Base-by-base conservation (phyloP, 164 flowering plant species). In the Kalanchoe fedtschenkoi region DNA sequence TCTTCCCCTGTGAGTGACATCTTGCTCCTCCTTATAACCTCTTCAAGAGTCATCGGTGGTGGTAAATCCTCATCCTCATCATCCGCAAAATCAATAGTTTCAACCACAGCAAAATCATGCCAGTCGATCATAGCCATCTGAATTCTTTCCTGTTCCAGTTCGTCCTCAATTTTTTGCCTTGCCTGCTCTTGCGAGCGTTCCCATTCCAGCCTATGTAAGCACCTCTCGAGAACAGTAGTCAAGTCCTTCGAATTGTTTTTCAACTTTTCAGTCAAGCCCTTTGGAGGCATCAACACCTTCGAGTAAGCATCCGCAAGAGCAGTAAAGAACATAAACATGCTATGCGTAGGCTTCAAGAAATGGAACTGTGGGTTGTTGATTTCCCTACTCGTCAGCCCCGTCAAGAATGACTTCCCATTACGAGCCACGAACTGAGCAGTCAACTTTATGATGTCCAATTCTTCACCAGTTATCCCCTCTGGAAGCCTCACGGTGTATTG, bases 51-150 rank as follows among this genome's bases (percentile, higher is more conserved):
- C 97, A 95, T 95, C 5, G 99, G 99, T 21, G 85, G 82, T 0
- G 99, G 99, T 65, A 95, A 75, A 30, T 87, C 96, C 55, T 95
- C 96, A 75, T 95, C 99, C 74, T 95, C 99, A 56, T 95, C 96
- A 77, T 91, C 99, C 0, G 80, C 97, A 80, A 95, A 95, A 60
- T 95, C 96, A 53, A 95, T 95, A 0, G 77, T 67, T 69, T 91
- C 97, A 41, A 91, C 99, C 55, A 86, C 96, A 69, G 89, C 99
- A 81, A 95, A 95, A 77, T 95, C 97, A 78, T 95, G 99, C 99
- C 97, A 95, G 70, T 95, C 99, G 72, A 95, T 95, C 99, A 88
- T 89, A 2, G 97, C 95, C 97, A 87, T 91, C 72, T 81, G 91
- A 72, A 85, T 54, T 34, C 99, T 66, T 70, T 95, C 99, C 71